Conservation (phyloP, 129 eudicot genomes). For the Artemisia tridentata region DNA sequence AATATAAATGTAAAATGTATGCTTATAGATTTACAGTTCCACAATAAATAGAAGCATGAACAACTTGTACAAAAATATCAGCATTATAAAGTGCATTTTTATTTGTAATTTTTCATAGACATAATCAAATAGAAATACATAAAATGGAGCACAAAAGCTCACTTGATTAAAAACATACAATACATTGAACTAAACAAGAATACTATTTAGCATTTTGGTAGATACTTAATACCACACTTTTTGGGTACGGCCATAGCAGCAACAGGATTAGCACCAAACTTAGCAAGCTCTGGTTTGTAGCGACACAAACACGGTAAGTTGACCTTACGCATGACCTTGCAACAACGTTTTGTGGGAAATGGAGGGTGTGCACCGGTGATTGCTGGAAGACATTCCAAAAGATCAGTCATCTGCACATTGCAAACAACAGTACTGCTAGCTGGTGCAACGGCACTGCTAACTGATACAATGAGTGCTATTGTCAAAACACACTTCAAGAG, state of each 20-base stretch:
- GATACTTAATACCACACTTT: constrained; percentile 33
- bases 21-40: neutral
- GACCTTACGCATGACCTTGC: constrained; percentile 43
- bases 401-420: constrained; percentile 41
- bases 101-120: neutral
- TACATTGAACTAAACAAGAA: neutral
- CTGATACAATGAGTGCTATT: constrained; percentile 17
- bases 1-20: neutral
- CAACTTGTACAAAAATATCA: neutral
- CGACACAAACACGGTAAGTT: constrained; percentile 45
- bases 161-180: constrained; percentile 13
- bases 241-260: constrained; percentile 50
- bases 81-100: no score
- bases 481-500: constrained; percentile 14
- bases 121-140: constrained; percentile 9
- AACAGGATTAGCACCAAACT: constrained; percentile 44
- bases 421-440: constrained; percentile 31
- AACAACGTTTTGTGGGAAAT: constrained; percentile 41
- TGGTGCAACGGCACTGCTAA: constrained; percentile 2
- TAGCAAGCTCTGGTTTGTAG: constrained; percentile 38
- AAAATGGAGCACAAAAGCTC: constrained; percentile 24
- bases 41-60: neutral
- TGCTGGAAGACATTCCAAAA: constrained; percentile 50
- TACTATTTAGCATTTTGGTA: constrained; percentile 26
- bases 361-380: constrained; percentile 43